Evolutionary conservation across 2,329 filamentous ascomycete genomes (phyloP).

Genomic region (Fusarium gaditjirri): DNA sequence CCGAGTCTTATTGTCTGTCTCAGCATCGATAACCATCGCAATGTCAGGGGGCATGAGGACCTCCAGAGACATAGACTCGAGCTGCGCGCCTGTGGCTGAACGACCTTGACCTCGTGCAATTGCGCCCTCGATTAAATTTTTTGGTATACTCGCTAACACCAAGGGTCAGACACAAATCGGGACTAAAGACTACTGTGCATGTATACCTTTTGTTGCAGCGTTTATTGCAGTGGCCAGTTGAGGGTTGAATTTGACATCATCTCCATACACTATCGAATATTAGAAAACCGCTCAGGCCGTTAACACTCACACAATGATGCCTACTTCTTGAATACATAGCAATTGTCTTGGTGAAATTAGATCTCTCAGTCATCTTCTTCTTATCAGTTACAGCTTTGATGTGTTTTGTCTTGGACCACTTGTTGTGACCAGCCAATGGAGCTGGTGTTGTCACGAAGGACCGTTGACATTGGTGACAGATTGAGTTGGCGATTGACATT

Average conservation of each 20-base stretch:
- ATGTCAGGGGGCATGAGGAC: slow-evolving; percentile 80
- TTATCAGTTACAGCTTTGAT: slow-evolving; percentile 89
- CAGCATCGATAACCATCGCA: slow-evolving; percentile 84
- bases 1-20: slow-evolving; percentile 83
- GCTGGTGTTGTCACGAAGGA: slow-evolving; percentile 58
- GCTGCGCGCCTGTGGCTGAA: slow-evolving; percentile 75
- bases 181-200: background rate
- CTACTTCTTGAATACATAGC: slow-evolving; percentile 78
- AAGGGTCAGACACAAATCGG: background rate
- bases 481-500: slow-evolving; percentile 18
- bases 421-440: slow-evolving; percentile 78
- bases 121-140: slow-evolving; percentile 83
- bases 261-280: slow-evolving; percentile 71
- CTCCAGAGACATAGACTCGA: slow-evolving; percentile 85
- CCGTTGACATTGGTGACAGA: slow-evolving; percentile 62
- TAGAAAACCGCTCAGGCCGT: slow-evolving; percentile 15
- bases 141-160: slow-evolving; percentile 76
- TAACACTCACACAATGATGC: slow-evolving; percentile 29
- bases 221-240: slow-evolving; percentile 78
- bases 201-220: slow-evolving; percentile 79
- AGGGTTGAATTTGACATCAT: slow-evolving; percentile 78
- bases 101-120: slow-evolving; percentile 90
- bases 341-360: slow-evolving; percentile 76
- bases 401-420: slow-evolving; percentile 97
- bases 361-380: slow-evolving; percentile 78